A percentile compares a stretch with the other conserved stretches of the same genome.
phyloP scores from a whole-genome alignment of 2,329 filamentous ascomycete genomes.

The Sporothrix schenckii region DNA sequence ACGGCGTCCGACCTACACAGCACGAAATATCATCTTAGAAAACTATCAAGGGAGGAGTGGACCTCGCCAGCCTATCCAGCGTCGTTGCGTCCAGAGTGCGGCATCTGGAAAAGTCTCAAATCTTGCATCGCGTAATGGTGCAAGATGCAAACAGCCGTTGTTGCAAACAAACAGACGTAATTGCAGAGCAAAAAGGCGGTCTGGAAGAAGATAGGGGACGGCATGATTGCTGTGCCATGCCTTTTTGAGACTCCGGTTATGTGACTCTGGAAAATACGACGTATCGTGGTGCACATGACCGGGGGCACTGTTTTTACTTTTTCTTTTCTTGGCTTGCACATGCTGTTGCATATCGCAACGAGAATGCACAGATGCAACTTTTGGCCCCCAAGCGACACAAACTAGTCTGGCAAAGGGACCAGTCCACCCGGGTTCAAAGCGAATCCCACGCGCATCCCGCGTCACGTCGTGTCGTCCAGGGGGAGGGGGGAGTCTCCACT shows the following conservation, averaged over 20 bases:
- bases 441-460: conserved; percentile 17
- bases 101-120: not conserved
- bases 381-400: conserved; percentile 10
- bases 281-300: not conserved
- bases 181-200: not conserved
- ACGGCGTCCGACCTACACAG: too few species aligned
- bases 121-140: not conserved
- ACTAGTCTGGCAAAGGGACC: conserved; percentile 3
- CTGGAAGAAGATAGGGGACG: not conserved
- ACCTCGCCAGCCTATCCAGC: not conserved
- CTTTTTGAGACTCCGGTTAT: not conserved
- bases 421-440: not conserved
- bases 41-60: conserved; percentile 6
- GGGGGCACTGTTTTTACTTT: not conserved
- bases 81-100: not conserved
- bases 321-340: not conserved
- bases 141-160: not conserved
- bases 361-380: conserved; percentile 13
- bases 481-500: not conserved
- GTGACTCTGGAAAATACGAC: not conserved
- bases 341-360: not conserved
- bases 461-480: conserved; percentile 9
- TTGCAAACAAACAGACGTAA: not conserved
- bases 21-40: not conserved
- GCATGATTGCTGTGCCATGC: conserved; percentile 1